Evolutionary conservation across 306 rosid genomes (phyloP).

Genomic region (Crataegus laevigata): DNA sequence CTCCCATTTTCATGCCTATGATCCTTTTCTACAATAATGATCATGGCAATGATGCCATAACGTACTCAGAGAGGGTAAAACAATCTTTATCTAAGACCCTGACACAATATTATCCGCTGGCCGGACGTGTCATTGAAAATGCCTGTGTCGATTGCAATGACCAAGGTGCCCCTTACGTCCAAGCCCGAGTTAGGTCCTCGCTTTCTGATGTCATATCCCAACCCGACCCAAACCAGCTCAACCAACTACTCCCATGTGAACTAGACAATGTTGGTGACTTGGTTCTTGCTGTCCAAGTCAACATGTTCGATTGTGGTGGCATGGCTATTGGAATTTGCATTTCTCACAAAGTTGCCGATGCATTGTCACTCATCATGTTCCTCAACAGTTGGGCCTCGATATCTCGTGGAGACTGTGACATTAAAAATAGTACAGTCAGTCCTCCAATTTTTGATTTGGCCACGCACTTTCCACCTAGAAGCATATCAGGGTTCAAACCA

Average conservation of each 20-base stretch:
- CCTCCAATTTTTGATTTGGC: slow-evolving; percentile 12
- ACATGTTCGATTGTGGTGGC: slow-evolving; percentile 25
- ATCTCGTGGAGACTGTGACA: background rate
- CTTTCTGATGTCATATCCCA: background rate
- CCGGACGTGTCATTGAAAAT: slow-evolving; percentile 8
- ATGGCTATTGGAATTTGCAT: slow-evolving; percentile 15
- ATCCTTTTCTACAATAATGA: slow-evolving; percentile 11
- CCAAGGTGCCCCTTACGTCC: background rate
- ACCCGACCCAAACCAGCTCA: slow-evolving; percentile 4
- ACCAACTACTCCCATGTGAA: slow-evolving; percentile 12
- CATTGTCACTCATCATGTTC: slow-evolving; percentile 15
- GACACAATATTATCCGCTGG: slow-evolving; percentile 15
- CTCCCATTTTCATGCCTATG: slow-evolving; percentile 15
- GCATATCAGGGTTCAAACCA: slow-evolving; percentile 1
- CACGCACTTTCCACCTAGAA: slow-evolving; percentile 6
- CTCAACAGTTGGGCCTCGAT: slow-evolving; percentile 21
- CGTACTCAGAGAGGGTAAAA: background rate
- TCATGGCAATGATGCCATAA: too few species aligned
- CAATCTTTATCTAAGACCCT: slow-evolving; percentile 7
- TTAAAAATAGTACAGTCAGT: too few species aligned
- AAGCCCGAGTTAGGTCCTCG: background rate
- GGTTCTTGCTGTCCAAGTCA: slow-evolving; percentile 10
- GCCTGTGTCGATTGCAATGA: slow-evolving; percentile 10
- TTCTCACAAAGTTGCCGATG: slow-evolving; percentile 31
- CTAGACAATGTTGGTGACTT: slow-evolving; percentile 1